A percentile compares a stretch with the other conserved stretches of the same genome.
Conservation (phyloP, 2,329 filamentous ascomycete species). For the Botrytis paeoniae region DNA sequence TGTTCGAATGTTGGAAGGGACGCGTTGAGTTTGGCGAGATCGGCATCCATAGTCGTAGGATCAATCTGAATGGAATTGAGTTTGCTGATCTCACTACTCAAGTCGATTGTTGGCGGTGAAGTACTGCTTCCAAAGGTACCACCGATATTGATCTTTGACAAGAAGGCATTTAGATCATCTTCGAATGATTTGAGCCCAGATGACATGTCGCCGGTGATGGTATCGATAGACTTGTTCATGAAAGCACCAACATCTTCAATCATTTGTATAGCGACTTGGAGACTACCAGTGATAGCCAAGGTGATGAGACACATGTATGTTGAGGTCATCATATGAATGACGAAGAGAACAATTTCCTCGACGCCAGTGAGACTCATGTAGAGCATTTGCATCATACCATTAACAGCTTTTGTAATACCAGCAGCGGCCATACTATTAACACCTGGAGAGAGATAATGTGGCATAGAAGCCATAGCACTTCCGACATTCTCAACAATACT, state of each 20-base stretch:
- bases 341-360: conserved; percentile 83
- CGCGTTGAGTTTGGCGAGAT: conserved; percentile 68
- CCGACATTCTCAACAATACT: conserved; percentile 89
- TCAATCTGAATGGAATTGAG: conserved; percentile 68
- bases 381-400: conserved; percentile 75
- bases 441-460: conserved; percentile 85
- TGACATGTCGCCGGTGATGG: conserved; percentile 46
- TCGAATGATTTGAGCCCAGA: conserved; percentile 55
- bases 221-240: conserved; percentile 53
- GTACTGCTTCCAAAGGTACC: conserved; percentile 42
- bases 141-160: conserved; percentile 51
- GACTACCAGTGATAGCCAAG: conserved; percentile 73
- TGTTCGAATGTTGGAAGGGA: conserved; percentile 80
- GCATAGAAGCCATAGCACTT: conserved; percentile 96
- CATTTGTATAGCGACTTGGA: conserved; percentile 65
- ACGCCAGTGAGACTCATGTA: conserved; percentile 77
- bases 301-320: conserved; percentile 90
- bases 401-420: conserved; percentile 76
- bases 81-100: conserved; percentile 61
- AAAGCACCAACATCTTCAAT: conserved; percentile 58
- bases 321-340: conserved; percentile 85
- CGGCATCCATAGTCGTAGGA: conserved; percentile 63
- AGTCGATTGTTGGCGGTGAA: conserved; percentile 55
- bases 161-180: conserved; percentile 52
- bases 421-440: conserved; percentile 82